Evolutionary conservation across 371 early-diverging fungal genomes (phyloP).

Genomic region (Circinella umbellata): DNA sequence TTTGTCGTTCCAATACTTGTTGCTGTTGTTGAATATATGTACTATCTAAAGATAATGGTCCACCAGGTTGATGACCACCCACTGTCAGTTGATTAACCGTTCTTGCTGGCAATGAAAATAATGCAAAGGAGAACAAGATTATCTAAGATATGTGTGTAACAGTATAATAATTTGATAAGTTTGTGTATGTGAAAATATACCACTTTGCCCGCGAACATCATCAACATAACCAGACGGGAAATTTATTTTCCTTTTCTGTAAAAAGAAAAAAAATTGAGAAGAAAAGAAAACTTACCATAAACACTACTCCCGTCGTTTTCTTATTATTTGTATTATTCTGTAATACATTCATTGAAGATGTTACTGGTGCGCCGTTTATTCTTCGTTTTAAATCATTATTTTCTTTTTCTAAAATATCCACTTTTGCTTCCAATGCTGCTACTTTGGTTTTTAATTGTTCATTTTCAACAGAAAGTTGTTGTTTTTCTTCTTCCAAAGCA

Average conservation of each 20-base stretch:
- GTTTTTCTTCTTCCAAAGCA: conserved; percentile 61
- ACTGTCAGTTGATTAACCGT: conserved; percentile 55
- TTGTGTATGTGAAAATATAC: not conserved
- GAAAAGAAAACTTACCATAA: conserved; percentile 61
- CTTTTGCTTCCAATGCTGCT: conserved; percentile 58
- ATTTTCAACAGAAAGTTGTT: conserved; percentile 17
- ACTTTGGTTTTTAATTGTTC: conserved; percentile 58
- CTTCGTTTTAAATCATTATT: conserved; percentile 33
- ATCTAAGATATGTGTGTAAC: conserved; percentile 36
- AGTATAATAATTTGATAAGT: not conserved
- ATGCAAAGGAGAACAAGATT: conserved; percentile 66
- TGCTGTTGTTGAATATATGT: conserved; percentile 4
- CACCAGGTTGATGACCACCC: conserved; percentile 37
- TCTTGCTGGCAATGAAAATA: conserved; percentile 61
- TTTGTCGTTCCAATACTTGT: conserved; percentile 8
- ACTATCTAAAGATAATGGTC: conserved; percentile 32
- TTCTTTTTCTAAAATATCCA: conserved; percentile 44
- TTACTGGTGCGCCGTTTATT: not conserved
- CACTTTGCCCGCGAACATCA: too few relatives aligned
- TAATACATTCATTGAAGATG: not conserved
- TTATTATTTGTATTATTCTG: conserved; percentile 17
- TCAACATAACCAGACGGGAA: too few relatives aligned
- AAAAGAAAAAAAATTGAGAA: not conserved
- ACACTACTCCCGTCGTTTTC: conserved; percentile 64
- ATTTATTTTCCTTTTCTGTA: too few relatives aligned